Evolutionary conservation across 306 rosid genomes (phyloP).

Genomic region (Sicyos edulis): DNA sequence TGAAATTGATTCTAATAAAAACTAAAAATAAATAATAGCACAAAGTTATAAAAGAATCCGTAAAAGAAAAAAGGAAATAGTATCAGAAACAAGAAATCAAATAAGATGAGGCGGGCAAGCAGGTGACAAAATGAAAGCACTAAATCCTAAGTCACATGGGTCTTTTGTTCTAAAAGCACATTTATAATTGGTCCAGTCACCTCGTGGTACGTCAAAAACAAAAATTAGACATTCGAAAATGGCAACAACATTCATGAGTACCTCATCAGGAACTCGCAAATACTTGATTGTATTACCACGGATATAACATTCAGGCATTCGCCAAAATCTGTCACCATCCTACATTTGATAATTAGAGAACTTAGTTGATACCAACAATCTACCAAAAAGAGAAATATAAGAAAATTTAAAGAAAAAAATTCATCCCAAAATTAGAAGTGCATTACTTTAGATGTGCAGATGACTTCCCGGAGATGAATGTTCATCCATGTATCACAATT

Average conservation of each 20-base stretch:
- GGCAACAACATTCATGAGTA: slow-evolving; percentile 18
- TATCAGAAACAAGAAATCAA: not conserved
- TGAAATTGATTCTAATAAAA: not conserved
- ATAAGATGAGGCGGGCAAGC: not conserved
- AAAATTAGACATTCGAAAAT: not conserved
- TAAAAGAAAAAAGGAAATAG: not conserved
- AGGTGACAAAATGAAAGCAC: not conserved
- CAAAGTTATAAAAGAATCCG: not conserved
- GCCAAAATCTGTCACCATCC: slow-evolving; percentile 99
- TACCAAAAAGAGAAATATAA: not conserved
- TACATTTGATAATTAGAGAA: slow-evolving; percentile 24
- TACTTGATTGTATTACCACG: slow-evolving; percentile 96
- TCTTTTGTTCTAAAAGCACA: not conserved
- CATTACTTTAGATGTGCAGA: slow-evolving; percentile 85
- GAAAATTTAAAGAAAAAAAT: not conserved
- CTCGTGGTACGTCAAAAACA: not conserved
- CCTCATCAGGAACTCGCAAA: slow-evolving; percentile 99
- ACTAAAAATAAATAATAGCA: not conserved
- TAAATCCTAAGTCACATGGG: not conserved
- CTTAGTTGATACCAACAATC: not conserved
- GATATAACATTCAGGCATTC: slow-evolving; percentile 96
- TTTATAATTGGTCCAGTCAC: not conserved
- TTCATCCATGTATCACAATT: slow-evolving; percentile 99
- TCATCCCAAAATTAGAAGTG: not conserved
- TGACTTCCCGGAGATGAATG: slow-evolving; percentile 97